Evolutionary conservation across 805 yeast genomes (phyloP).

Genomic region (Candida silvatica): DNA sequence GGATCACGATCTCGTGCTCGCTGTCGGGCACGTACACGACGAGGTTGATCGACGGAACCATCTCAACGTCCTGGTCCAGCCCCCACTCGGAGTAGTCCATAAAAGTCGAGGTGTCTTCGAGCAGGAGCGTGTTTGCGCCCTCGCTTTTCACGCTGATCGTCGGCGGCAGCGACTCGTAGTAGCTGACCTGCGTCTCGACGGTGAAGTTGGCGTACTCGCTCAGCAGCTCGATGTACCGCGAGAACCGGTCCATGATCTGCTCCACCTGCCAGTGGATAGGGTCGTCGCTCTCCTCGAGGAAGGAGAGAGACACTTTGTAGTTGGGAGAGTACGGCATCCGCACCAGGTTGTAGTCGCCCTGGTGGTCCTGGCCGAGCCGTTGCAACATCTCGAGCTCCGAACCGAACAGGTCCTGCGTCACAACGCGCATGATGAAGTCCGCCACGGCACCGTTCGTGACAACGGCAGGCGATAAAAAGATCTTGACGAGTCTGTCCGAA

Average conservation of each 20-base stretch:
- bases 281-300: constrained; percentile 61
- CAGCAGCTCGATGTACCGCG: constrained; percentile 45
- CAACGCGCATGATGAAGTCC: constrained; percentile 27
- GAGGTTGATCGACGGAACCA: constrained; percentile 64
- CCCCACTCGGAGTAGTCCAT: constrained; percentile 86
- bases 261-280: constrained; percentile 72
- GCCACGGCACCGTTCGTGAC: constrained; percentile 23
- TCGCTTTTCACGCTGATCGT: constrained; percentile 19
- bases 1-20: constrained; percentile 35
- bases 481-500: constrained; percentile 23
- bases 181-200: constrained; percentile 70
- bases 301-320: constrained; percentile 68
- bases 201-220: constrained; percentile 58
- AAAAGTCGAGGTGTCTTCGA: constrained; percentile 62
- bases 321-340: constrained; percentile 53
- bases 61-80: constrained; percentile 34
- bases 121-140: constrained; percentile 18
- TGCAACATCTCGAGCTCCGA: constrained; percentile 28
- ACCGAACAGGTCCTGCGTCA: constrained; percentile 31
- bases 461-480: constrained; percentile 23
- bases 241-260: constrained; percentile 23
- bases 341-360: constrained; percentile 21
- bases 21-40: constrained; percentile 55
- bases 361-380: constrained; percentile 10
- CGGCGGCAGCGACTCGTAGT: constrained; percentile 39